These are phyloP conservation scores for Ceratocystis huliohia DNA, from an alignment of 2,329 filamentous ascomycete genomes.

Conservation along the genomic window DNA sequence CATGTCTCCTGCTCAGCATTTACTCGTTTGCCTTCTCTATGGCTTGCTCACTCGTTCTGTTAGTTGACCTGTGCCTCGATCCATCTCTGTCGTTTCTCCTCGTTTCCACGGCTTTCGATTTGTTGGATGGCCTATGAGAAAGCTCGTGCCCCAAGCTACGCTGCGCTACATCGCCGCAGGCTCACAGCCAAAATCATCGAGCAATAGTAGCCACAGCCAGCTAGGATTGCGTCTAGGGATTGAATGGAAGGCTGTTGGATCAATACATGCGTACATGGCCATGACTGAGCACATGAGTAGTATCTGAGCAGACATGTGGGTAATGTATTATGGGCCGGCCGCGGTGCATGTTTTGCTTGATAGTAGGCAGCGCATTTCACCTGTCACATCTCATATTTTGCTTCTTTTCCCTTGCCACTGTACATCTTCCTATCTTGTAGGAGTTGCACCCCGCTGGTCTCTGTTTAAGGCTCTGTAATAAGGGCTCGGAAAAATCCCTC, in stretches of 20 bases:
- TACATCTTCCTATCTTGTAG: slow-evolving; percentile 2
- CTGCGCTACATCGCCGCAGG: no score
- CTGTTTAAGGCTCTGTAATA: neutral
- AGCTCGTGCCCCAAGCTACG: neutral
- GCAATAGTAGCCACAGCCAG: no score
- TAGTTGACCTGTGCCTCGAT: neutral
- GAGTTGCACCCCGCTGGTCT: neutral
- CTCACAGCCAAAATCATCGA: no score
- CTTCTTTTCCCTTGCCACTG: neutral
- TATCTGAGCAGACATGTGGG: neutral
- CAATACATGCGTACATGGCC: neutral
- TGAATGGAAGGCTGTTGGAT: neutral
- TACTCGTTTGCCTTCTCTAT: neutral
- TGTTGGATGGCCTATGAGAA: neutral
- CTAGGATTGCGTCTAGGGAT: neutral
- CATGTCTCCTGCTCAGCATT: neutral
- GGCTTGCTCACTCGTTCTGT: neutral
- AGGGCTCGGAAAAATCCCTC: neutral
- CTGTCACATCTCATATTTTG: slow-evolving; percentile 12
- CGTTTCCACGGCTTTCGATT: neutral
- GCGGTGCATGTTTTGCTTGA: neutral
- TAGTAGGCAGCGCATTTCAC: no score
- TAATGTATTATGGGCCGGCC: neutral
- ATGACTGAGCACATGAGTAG: neutral
- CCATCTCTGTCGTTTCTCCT: neutral